A percentile compares a stretch with the other conserved stretches of the same genome.
These are phyloP conservation scores for Hsuehochloa calcarea DNA, from an alignment of 176 grass and related monocot species.

Conservation along the genomic window DNA sequence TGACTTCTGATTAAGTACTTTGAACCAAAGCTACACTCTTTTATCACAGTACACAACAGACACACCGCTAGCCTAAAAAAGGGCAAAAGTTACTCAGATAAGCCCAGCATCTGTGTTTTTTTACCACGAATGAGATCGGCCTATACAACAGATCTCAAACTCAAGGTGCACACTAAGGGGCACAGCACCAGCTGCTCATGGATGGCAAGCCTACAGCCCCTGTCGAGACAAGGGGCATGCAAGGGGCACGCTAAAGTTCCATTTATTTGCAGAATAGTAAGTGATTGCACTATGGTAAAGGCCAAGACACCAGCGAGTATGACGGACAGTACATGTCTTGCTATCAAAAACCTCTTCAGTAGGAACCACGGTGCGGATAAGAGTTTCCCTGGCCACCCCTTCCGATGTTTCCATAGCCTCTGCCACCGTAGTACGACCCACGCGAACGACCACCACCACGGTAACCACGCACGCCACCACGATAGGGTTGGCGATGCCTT, in stretches of 20 bases:
- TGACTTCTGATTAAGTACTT: background rate
- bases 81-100: background rate
- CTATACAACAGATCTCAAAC: conserved; percentile 50
- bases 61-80: conserved; percentile 8
- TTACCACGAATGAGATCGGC: conserved; percentile 38
- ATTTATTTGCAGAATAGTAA: conserved; percentile 42
- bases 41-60: conserved; percentile 37
- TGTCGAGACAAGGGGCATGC: background rate
- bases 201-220: background rate
- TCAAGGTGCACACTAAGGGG: background rate
- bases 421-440: conserved; percentile 55
- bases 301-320: conserved; percentile 34
- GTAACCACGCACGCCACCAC: conserved; percentile 55
- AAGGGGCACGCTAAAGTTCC: background rate
- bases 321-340: background rate
- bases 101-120: background rate
- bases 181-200: conserved; percentile 24
- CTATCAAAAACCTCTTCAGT: conserved; percentile 34
- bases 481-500: conserved; percentile 47
- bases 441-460: conserved; percentile 53
- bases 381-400: conserved; percentile 45
- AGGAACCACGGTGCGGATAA: conserved; percentile 33
- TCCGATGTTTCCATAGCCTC: conserved; percentile 50
- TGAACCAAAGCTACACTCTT: background rate
- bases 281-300: conserved; percentile 25